These are phyloP conservation scores for Dissophora globulifera DNA, from an alignment of 192 early-diverging fungal genomes.

Conservation along the genomic window DNA sequence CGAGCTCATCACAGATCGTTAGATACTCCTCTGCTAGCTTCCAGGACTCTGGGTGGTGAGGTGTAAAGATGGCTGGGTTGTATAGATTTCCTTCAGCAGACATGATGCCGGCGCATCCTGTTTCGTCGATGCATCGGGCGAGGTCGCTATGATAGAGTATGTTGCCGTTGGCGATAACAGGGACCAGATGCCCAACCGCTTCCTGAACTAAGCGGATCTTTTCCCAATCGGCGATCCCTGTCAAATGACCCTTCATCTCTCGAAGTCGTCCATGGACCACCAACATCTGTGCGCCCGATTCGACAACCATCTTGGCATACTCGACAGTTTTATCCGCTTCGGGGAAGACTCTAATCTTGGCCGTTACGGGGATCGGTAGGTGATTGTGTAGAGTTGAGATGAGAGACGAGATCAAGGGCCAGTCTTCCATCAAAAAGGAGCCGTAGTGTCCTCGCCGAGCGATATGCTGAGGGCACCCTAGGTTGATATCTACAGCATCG, in stretches of 20 bases:
- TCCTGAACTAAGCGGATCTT: constrained; percentile 89
- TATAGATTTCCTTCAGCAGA: constrained; percentile 86
- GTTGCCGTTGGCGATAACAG: constrained; percentile 98
- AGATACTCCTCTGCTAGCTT: constrained; percentile 90
- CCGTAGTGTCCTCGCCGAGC: constrained; percentile 93
- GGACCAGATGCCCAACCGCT: constrained; percentile 72
- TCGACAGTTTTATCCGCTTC: constrained; percentile 89
- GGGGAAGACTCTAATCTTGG: constrained; percentile 93
- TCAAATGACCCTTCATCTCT: constrained; percentile 97
- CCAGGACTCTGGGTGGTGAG: constrained; percentile 71
- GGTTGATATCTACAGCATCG: constrained; percentile 95
- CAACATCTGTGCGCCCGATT: constrained; percentile 89
- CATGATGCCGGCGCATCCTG: constrained; percentile 95
- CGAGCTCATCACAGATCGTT: constrained; percentile 76
- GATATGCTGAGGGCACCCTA: constrained; percentile 97
- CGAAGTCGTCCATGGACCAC: constrained; percentile 93
- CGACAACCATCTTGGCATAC: constrained; percentile 96
- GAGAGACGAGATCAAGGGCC: constrained; percentile 74
- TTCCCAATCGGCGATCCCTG: constrained; percentile 96
- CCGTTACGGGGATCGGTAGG: constrained; percentile 90
- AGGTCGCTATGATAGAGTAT: constrained; percentile 94
- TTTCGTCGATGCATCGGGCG: constrained; percentile 82
- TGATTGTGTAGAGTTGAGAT: constrained; percentile 78
- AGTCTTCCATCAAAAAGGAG: constrained; percentile 93
- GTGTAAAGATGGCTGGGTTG: constrained; percentile 89